A percentile compares a stretch with the other conserved stretches of the same genome.
Evolutionary conservation across 2,329 filamentous ascomycete genomes (phyloP).

Genomic region (Tolypocladium tropicale): DNA sequence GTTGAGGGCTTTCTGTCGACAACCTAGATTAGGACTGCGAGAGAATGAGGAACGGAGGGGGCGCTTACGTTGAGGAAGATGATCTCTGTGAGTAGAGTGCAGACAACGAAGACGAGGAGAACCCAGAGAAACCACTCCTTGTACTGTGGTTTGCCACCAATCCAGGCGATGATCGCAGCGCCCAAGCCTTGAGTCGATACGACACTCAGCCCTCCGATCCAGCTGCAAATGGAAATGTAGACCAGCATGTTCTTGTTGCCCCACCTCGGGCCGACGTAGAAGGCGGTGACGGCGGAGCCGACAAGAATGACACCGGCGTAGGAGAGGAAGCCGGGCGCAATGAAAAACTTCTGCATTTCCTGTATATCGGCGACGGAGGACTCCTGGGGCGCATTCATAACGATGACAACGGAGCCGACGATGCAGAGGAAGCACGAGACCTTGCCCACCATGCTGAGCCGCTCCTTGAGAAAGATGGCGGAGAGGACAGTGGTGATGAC

Average conservation of each 20-base stretch:
- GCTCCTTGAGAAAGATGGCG: conserved; percentile 91
- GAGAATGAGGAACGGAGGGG: neutral
- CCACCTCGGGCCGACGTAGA: conserved; percentile 78
- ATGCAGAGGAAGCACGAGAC: conserved; percentile 95
- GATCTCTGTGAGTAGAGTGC: conserved; percentile 86
- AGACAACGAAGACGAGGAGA: conserved; percentile 78
- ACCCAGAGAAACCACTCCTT: conserved; percentile 98
- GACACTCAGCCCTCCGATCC: conserved; percentile 88
- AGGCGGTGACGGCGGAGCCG: conserved; percentile 58
- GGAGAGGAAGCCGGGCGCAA: conserved; percentile 74
- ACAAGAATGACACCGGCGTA: conserved; percentile 79
- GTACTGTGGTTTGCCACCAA: conserved; percentile 73
- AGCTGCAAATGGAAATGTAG: conserved; percentile 91
- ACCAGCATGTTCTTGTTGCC: conserved; percentile 97
- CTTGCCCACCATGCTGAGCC: conserved; percentile 90
- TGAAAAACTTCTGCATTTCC: conserved; percentile 81
- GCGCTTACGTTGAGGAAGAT: conserved; percentile 81
- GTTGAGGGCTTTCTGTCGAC: conserved; percentile 83
- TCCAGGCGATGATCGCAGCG: conserved; percentile 81
- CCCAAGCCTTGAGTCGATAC: conserved; percentile 91
- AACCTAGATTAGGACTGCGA: neutral
- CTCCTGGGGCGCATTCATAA: conserved; percentile 81
- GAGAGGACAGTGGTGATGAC: conserved; percentile 87
- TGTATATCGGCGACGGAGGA: conserved; percentile 81
- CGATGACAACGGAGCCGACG: conserved; percentile 84